Evolutionary conservation across 2,329 filamentous ascomycete genomes (phyloP), one percentile per base, ranked within the genome.

Genomic region (Penicillium fuscoglaucum): DNA sequence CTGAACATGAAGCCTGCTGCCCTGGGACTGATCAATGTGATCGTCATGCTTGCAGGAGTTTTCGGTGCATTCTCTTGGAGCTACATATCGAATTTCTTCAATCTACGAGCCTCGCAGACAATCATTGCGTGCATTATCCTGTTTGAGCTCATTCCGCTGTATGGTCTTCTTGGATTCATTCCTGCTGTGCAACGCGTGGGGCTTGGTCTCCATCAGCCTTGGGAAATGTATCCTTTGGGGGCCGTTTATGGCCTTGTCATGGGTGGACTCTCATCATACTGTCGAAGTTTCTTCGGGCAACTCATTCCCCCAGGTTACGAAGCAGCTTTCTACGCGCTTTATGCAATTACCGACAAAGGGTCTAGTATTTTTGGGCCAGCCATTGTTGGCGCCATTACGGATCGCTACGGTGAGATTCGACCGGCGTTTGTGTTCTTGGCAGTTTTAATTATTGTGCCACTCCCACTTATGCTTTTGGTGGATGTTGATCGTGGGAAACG

Each of bases 341-440:
- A 98, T 72, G 95, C 95, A 37, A 97, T 98, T 63, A 98, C 95
- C 1, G 95, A 99, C 74, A 99, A 99, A 75, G 93, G 93, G 1
- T 95, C 90, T 24, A 96, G 90, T 71, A 82, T 98, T 2, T 97
- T 99, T 74, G 95, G 95, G 0, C 95, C 95, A 0, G 90, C 91
- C 0, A 93, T 99, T 71, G 95, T 99, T 0, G 95, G 93, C 1
- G 86, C 87, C 13, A 96, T 99, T 64, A 96, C 95, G 13, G 93
- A 98, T 75, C 85, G 80, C 51, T 89, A 88, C 29, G 90, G 90
- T 6, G 87, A 90, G 66, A 93, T 95, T 58, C 83, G 90, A 49
- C 90, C 90, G 7, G 93, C 93, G 0, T 99, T 99, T 74, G 92
- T 90, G 82, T 99, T 99, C 72, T 80, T 99, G 41, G 91, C 91